These are phyloP conservation scores for Trichosporon sp. DNA, from an alignment of 1,284 basidiomycete species.

Conservation along the genomic window DNA sequence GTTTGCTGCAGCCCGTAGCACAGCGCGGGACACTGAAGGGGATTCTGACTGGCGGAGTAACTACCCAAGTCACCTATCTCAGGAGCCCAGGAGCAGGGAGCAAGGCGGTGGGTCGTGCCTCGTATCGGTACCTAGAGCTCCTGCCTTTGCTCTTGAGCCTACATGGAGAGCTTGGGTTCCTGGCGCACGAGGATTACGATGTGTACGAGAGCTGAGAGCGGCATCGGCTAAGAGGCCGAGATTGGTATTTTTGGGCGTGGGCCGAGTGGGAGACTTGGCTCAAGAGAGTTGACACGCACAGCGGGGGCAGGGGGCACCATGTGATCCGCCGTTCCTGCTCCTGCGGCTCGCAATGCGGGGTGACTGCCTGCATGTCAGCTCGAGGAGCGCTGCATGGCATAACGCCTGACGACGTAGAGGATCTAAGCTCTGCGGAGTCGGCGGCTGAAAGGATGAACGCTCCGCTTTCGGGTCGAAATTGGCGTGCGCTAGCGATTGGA, in stretches of 20 bases:
- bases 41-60: neutral
- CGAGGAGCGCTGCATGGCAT: neutral
- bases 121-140: neutral
- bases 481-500: neutral
- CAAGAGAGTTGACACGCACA: neutral
- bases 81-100: neutral
- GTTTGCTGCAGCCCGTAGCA: neutral
- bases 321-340: conserved; percentile 4
- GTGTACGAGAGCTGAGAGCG: neutral
- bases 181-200: neutral
- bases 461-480: neutral
- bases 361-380: neutral
- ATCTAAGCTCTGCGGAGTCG: neutral
- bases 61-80: neutral
- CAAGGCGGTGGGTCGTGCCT: conserved; percentile 1
- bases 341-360: neutral
- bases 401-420: conserved; percentile 2
- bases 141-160: neutral
- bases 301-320: neutral
- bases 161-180: neutral
- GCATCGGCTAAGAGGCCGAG: conserved; percentile 4
- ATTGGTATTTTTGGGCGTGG: neutral
- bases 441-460: neutral
- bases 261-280: neutral
- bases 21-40: conserved; percentile 1